These are phyloP conservation scores for Clarireedia paspali DNA, from an alignment of 2,329 filamentous ascomycete species.

Conservation along the genomic window DNA sequence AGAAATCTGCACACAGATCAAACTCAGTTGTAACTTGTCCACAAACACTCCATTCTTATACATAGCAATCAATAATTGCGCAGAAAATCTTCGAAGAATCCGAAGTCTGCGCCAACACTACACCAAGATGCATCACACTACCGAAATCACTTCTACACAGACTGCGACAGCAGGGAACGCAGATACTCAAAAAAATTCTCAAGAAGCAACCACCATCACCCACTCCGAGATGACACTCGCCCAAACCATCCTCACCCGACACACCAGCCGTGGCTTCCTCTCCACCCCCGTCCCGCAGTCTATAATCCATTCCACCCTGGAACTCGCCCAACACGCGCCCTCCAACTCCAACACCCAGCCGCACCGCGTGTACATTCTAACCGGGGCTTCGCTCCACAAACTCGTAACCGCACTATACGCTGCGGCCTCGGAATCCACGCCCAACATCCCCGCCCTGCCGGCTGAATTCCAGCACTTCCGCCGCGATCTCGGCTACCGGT, in stretches of 20 bases:
- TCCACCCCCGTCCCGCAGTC: not conserved
- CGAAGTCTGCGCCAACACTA: not conserved
- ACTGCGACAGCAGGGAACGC: no score
- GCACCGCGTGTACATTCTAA: not conserved
- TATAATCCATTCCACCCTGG: conserved; percentile 2
- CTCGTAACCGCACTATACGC: not conserved
- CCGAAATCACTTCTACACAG: not conserved
- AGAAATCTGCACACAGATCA: no score
- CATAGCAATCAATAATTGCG: no score
- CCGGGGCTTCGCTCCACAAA: not conserved
- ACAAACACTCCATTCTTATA: no score
- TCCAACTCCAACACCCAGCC: conserved; percentile 9
- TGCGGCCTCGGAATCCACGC: not conserved
- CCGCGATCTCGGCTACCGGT: not conserved
- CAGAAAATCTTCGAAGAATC: no score
- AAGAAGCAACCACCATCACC: not conserved
- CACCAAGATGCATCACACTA: not conserved
- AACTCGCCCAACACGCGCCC: conserved; percentile 3
- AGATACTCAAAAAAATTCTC: not conserved
- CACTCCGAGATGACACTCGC: not conserved
- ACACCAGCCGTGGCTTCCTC: conserved; percentile 3
- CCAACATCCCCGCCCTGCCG: not conserved
- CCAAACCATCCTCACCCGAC: not conserved
- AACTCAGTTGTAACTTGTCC: no score
- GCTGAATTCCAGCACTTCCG: not conserved